These are phyloP conservation scores for Fusarium duplospermum DNA, from an alignment of 2,329 filamentous ascomycete species.

Conservation along the genomic window DNA sequence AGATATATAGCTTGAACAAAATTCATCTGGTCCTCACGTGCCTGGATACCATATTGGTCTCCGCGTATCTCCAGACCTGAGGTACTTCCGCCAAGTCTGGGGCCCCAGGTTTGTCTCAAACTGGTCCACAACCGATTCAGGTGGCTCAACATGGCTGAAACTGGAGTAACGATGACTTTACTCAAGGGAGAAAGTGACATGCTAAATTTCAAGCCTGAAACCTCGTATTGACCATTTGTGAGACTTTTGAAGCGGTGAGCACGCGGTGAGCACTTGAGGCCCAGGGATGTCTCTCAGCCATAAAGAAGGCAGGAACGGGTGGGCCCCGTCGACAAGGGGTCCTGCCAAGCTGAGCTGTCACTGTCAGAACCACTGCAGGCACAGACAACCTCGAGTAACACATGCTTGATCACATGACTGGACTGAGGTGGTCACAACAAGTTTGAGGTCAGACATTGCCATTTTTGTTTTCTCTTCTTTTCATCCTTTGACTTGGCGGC, in stretches of 20 bases:
- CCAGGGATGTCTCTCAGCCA: not conserved
- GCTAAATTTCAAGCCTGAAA: not conserved
- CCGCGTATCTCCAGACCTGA: not conserved
- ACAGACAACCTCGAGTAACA: not conserved
- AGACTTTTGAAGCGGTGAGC: not conserved
- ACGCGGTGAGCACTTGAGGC: not conserved
- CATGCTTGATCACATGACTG: not conserved
- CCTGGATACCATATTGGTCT: not conserved
- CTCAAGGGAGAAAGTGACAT: not conserved
- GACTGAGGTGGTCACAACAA: not conserved
- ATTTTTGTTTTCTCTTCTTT: not conserved
- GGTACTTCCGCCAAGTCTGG: not conserved
- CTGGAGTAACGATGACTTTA: not conserved
- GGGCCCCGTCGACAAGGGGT: not conserved
- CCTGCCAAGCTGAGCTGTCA: not conserved
- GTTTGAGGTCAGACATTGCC: not conserved
- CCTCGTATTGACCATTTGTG: not conserved
- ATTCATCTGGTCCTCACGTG: not conserved
- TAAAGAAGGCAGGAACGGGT: not conserved
- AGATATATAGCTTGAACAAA: not conserved
- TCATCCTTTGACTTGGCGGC: not conserved
- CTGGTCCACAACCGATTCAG: not conserved
- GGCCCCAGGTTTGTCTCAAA: not conserved
- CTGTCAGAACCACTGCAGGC: not conserved
- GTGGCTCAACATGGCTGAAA: not conserved